phyloP scores from a whole-genome alignment of 208 protist genomes.

The Trichomonas gallinae region DNA sequence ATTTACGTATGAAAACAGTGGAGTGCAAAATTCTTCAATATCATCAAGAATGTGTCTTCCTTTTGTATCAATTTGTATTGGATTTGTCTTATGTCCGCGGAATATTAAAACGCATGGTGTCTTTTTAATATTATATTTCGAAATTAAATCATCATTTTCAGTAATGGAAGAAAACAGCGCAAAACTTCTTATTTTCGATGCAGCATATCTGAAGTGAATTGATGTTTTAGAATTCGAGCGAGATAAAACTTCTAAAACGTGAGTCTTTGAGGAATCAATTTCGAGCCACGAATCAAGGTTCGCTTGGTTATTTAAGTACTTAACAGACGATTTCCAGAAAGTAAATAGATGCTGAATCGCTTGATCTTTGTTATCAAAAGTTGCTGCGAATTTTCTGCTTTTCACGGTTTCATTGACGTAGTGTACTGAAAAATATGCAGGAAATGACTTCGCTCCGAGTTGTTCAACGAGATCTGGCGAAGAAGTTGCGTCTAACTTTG shows the following conservation, averaged over 20 bases:
- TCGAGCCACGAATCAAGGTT: background rate
- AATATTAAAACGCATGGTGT: background rate
- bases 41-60: background rate
- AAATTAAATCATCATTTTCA: background rate
- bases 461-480: background rate
- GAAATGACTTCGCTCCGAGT: background rate
- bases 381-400: background rate
- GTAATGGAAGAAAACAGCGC: background rate
- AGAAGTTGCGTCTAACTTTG: background rate
- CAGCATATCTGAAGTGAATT: background rate
- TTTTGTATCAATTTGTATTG: background rate
- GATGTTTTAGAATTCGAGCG: background rate
- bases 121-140: background rate
- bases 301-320: background rate
- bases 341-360: background rate
- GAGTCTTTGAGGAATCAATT: background rate
- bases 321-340: background rate
- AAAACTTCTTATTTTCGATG: background rate
- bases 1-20: background rate
- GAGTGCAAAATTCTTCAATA: background rate
- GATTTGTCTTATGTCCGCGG: background rate
- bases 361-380: background rate
- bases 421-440: background rate
- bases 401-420: background rate
- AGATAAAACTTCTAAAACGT: background rate